Evolutionary conservation across 2,329 filamentous ascomycete species (phyloP), one percentile per base, ranked within the genome.

Genomic region (Fusarium zealandicum): DNA sequence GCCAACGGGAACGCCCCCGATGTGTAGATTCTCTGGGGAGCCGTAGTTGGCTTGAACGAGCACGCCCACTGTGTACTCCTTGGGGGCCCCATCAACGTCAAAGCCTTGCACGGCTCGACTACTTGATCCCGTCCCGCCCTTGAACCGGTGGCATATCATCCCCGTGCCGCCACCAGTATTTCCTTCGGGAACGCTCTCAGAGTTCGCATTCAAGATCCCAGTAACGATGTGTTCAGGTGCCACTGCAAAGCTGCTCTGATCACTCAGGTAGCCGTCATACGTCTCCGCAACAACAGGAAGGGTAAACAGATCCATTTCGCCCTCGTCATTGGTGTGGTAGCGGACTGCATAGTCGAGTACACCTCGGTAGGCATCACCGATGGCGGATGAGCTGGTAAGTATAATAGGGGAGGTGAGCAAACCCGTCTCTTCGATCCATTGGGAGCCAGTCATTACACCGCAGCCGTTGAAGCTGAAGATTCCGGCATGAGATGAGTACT

Each of bases 31-130:
- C 33, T 78, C 72, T 53, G 77, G 76, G 27, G 76, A 73, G 9
- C 87, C 87, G 66, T 89, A 90, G 68, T 90, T 90, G 38, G 82
- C 80, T 69, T 89, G 86, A 3, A 86, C 83, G 7, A 90, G 74
- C 2, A 82, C 85, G 1, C 77, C 87, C 16, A 90, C 76, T 0
- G 82, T 86, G 63, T 84, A 89, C 3, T 73, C 70, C 49, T 71
- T 77, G 5, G 66, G 60, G 3, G 65, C 67, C 1, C 67, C 70
- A 5, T 65, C 55, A 11, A 40, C 49, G 37, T 76, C 75, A 18
- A 76, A 61, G 0, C 81, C 80, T 2, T 73, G 70, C n/a, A 89
- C 78, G 7, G 84, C 59, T 18, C 87, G 79, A 40, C 80, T 85
- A 61, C 81, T 81, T 1, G 80, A 85, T 1, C 86, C 86, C 0